phyloP scores from a whole-genome alignment of 306 rosid species.

The Sicyos baderoa region DNA sequence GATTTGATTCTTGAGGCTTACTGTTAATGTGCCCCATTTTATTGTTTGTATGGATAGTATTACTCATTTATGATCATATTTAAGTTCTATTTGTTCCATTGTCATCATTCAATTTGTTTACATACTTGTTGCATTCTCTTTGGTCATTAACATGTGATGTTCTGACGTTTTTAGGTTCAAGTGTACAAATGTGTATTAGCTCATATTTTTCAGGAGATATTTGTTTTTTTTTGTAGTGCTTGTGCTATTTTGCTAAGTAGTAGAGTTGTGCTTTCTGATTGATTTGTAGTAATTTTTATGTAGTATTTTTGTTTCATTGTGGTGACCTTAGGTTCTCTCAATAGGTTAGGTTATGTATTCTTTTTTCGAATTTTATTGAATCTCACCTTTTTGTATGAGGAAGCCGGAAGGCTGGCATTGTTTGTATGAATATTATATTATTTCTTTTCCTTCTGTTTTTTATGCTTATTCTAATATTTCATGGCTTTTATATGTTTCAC shows the following conservation, averaged over 20 bases:
- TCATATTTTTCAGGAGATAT: background rate
- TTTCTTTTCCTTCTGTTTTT: background rate
- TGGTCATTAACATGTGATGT: background rate
- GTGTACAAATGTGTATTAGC: background rate
- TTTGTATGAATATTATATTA: too few relatives aligned
- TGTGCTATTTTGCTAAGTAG: background rate
- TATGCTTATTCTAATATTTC: background rate
- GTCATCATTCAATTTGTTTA: background rate
- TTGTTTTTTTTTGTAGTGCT: background rate
- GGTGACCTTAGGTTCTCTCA: background rate
- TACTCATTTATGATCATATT: too few relatives aligned
- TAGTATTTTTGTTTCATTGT: background rate
- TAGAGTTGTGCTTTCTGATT: background rate
- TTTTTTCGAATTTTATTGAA: background rate
- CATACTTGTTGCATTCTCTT: background rate
- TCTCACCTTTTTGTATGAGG: background rate
- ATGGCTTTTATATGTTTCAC: background rate
- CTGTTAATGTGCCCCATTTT: background rate
- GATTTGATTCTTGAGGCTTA: background rate
- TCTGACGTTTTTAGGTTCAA: background rate
- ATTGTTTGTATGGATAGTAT: background rate
- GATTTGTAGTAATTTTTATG: background rate
- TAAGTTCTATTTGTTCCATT: background rate
- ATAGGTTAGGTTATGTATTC: background rate
- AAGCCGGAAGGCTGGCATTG: background rate